Conservation (phyloP, 805 yeast species). For the Barnettozyma californica region DNA sequence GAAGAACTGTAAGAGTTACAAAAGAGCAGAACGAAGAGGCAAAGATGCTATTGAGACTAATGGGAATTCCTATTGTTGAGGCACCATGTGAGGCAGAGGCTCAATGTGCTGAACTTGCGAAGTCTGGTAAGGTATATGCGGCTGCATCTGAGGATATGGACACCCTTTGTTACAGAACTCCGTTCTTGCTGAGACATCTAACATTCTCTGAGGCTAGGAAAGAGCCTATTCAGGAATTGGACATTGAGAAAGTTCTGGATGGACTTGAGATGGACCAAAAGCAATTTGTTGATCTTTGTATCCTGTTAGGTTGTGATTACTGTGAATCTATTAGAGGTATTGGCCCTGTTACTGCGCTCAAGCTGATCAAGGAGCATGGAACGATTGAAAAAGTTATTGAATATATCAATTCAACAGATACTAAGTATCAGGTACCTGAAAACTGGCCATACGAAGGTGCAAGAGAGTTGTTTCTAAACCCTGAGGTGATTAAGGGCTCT, state of each 20-base stretch:
- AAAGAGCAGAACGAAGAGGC: slow-evolving; percentile 93
- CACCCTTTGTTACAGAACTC: slow-evolving; percentile 87
- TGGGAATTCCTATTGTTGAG: slow-evolving; percentile 92
- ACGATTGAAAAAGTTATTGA: slow-evolving; percentile 75
- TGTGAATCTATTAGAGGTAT: slow-evolving; percentile 93
- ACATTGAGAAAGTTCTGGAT: slow-evolving; percentile 59
- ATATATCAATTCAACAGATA: slow-evolving; percentile 43
- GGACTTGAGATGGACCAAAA: slow-evolving; percentile 69
- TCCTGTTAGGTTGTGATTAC: slow-evolving; percentile 93
- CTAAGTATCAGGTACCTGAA: slow-evolving; percentile 82
- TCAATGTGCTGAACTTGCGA: slow-evolving; percentile 91
- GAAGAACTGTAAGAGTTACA: slow-evolving; percentile 85
- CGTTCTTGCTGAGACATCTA: slow-evolving; percentile 76
- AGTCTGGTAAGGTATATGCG: slow-evolving; percentile 87
- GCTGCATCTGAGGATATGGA: slow-evolving; percentile 99
- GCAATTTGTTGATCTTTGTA: slow-evolving; percentile 87
- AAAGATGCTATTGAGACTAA: slow-evolving; percentile 65
- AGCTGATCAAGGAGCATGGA: slow-evolving; percentile 81
- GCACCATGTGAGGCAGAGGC: slow-evolving; percentile 99
- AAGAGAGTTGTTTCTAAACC: slow-evolving; percentile 72
- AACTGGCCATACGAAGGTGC: slow-evolving; percentile 93
- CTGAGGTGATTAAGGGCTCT: slow-evolving; percentile 65
- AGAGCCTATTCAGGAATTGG: slow-evolving; percentile 83
- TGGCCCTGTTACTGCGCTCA: slow-evolving; percentile 92
- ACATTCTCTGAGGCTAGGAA: slow-evolving; percentile 94